These are phyloP conservation scores for Aspergillus pseudoterreus DNA, from an alignment of 2,329 filamentous ascomycete species.

Conservation along the genomic window DNA sequence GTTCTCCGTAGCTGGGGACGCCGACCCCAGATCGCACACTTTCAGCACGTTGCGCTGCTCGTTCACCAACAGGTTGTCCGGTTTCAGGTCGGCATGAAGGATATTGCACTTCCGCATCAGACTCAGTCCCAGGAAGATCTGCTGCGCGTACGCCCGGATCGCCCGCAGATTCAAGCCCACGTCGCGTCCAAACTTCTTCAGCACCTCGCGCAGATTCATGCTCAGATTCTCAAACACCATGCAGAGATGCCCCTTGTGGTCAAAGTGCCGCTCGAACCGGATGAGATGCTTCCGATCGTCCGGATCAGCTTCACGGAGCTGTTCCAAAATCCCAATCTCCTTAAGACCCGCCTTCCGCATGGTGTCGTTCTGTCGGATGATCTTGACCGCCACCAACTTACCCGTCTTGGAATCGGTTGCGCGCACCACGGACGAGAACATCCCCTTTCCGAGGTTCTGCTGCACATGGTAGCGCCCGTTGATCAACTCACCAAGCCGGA, in stretches of 20 bases:
- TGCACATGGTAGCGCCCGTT: conserved; percentile 87
- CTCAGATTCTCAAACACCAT: conserved; percentile 94
- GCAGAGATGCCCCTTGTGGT: conserved; percentile 92
- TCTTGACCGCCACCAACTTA: conserved; percentile 88
- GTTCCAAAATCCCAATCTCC: conserved; percentile 88
- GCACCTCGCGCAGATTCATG: conserved; percentile 86
- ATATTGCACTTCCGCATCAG: conserved; percentile 90
- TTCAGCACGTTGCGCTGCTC: conserved; percentile 81
- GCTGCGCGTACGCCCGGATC: conserved; percentile 83
- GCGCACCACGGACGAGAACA: conserved; percentile 94
- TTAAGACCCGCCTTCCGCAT: conserved; percentile 88
- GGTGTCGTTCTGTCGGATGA: conserved; percentile 93
- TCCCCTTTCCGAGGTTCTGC: conserved; percentile 82
- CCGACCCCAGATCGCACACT: conserved; percentile 95
- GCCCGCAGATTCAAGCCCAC: conserved; percentile 86
- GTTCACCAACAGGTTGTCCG: conserved; percentile 93
- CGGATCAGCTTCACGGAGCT: conserved; percentile 78
- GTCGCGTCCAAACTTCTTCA: conserved; percentile 94
- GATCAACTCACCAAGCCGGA: conserved; percentile 85
- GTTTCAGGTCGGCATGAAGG: conserved; percentile 93
- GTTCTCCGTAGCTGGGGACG: conserved; percentile 83
- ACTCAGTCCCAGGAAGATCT: conserved; percentile 86
- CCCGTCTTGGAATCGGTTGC: conserved; percentile 73
- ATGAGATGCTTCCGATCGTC: conserved; percentile 91
- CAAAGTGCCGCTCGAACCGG: conserved; percentile 80